A percentile compares a stretch with the other conserved stretches of the same genome.
Evolutionary conservation across 176 grass and related monocot species (phyloP).

Genomic region (Pontederia paniculata): DNA sequence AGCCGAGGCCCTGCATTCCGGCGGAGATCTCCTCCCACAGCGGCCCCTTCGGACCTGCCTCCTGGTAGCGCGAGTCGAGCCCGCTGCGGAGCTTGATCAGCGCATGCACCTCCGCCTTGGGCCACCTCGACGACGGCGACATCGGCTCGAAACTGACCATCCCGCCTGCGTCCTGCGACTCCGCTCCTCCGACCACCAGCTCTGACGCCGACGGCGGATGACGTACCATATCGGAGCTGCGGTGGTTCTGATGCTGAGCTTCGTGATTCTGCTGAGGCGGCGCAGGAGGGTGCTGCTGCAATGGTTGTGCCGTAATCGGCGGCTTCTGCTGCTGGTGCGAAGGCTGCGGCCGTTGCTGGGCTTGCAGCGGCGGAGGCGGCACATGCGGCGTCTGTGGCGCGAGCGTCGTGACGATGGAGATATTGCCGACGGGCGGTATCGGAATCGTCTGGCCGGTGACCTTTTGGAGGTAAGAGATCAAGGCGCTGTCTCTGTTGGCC

Average conservation of each 20-base stretch:
- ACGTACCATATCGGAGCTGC: not conserved
- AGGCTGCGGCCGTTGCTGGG: slow-evolving; percentile 7
- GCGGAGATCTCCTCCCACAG: slow-evolving; percentile 98
- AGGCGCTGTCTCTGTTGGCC: slow-evolving; percentile 64
- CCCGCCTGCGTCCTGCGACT: slow-evolving; percentile 14
- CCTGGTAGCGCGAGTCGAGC: slow-evolving; percentile 75
- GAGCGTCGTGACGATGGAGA: slow-evolving; percentile 33
- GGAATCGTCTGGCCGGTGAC: slow-evolving; percentile 73
- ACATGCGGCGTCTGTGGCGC: slow-evolving; percentile 12
- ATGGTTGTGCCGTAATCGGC: no score
- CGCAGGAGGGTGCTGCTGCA: no score
- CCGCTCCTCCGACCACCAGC: slow-evolving; percentile 20
- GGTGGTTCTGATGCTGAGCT: slow-evolving; percentile 1
- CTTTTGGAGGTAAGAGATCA: slow-evolving; percentile 91
- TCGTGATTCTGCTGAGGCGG: slow-evolving; percentile 6
- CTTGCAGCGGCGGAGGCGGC: slow-evolving; percentile 6
- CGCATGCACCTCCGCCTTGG: slow-evolving; percentile 85
- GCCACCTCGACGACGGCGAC: slow-evolving; percentile 79
- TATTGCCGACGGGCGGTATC: slow-evolving; percentile 38
- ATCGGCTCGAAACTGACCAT: slow-evolving; percentile 27
- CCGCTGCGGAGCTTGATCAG: slow-evolving; percentile 73
- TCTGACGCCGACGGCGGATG: slow-evolving; percentile 8
- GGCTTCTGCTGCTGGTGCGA: no score
- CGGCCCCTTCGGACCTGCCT: slow-evolving; percentile 75
- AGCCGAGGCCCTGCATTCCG: slow-evolving; percentile 60